Base-by-base conservation (phyloP, 2,329 filamentous ascomycete genomes). In the Penicillium brevicompactum region DNA sequence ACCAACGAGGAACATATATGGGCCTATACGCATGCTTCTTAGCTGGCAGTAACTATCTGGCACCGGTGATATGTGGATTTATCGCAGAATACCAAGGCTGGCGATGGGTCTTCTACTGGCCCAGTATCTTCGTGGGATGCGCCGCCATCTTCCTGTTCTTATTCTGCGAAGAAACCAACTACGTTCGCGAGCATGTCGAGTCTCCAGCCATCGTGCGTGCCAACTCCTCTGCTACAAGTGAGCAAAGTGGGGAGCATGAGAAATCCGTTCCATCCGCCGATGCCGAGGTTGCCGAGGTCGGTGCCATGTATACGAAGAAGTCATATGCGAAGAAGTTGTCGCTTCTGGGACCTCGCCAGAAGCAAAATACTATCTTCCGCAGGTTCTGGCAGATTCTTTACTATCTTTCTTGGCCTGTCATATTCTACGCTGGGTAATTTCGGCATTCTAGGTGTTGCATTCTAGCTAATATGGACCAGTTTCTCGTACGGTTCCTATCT, bases 141-240 rank as follows among this genome's bases (percentile, higher is more conserved):
- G 74, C 74, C 1, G 76, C 80, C 32, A 61, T 81, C 1, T 78
- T 82, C 53, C 68, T 82, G 1, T 81, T 82, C 67, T 80, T 83
- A 59, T 79, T 79, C 66, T 80, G 82, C 75, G 81, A 84, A 62
- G 81, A 84, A 64, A 82, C 81, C 3, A 83, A 82, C 67, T 82
- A 79, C 57, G 61, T 65, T 5, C 73, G 76, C 5, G 60, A 67
- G 7, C 14, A 63, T 44, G 45, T 51, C 31, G 58, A 55, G 24
- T 41, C 40, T n/a, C 22, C 51, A n/a, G 50, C 37, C 16, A 40
- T 56, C 3, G 51, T 53, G 18, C 37, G 45, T 14, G 5, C 52
- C 5, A 24, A 27, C 1, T 58, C 60, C 2, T 42, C 57, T 6
- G 40, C 18, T 10, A 24, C 53, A 1, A 56, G 45, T 49, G 55